A percentile compares a stretch with the other conserved stretches of the same genome.
Evolutionary conservation across 371 early-diverging fungal species (phyloP).

Genomic region (Gilbertella persicaria): DNA sequence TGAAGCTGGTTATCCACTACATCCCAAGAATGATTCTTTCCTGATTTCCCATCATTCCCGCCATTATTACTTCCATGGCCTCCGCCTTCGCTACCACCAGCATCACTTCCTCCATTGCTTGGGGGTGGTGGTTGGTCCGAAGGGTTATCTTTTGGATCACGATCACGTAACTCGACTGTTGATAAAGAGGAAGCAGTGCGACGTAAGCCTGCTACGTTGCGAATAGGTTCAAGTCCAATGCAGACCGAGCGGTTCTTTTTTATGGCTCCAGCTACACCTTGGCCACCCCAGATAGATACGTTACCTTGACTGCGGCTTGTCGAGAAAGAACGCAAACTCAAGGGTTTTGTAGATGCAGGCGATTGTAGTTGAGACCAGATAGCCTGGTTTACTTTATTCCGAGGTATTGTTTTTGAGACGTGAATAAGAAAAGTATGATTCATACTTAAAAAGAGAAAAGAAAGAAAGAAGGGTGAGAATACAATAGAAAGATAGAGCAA

Average conservation of each 20-base stretch:
- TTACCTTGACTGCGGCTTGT: constrained; percentile 27
- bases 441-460: constrained; percentile 17
- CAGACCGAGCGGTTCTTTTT: constrained; percentile 27
- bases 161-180: constrained; percentile 30
- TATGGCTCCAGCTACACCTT: constrained; percentile 27
- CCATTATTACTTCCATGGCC: constrained; percentile 23
- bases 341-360: constrained; percentile 14
- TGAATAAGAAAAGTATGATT: constrained; percentile 46
- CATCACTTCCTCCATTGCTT: constrained; percentile 9
- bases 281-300: constrained; percentile 45
- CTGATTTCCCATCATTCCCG: constrained; percentile 20
- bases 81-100: constrained; percentile 27
- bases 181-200: constrained; percentile 25
- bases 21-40: constrained; percentile 22
- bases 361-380: constrained; percentile 40
- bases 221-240: constrained; percentile 41
- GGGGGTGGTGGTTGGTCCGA: constrained; percentile 23
- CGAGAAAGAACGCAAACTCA: constrained; percentile 32
- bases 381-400: constrained; percentile 41
- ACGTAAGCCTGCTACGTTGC: constrained; percentile 27
- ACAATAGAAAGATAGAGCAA: constrained; percentile 6
- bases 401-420: constrained; percentile 54
- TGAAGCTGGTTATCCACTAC: constrained; percentile 64
- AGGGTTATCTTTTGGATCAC: constrained; percentile 37
- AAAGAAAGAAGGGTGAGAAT: constrained; percentile 1